Conservation (phyloP, 441 rosid species). For the Mallotus repandus region DNA sequence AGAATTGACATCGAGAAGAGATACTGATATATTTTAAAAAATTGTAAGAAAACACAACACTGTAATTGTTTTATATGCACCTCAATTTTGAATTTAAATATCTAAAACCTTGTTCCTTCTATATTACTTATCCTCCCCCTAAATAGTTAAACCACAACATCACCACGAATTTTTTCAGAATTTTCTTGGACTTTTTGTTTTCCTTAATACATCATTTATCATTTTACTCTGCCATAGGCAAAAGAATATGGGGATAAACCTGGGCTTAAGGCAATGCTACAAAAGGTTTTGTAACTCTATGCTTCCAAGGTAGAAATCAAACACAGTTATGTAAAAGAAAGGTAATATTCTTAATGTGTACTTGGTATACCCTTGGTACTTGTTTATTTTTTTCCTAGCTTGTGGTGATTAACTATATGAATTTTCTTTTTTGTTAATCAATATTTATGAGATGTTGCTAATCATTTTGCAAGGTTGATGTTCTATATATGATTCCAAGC, state of each 20-base stretch:
- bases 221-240: conserved; percentile 45
- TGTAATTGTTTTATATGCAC: too few species aligned
- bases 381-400: too few species aligned
- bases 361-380: background rate
- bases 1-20: background rate
- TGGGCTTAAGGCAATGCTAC: conserved; percentile 88
- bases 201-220: background rate
- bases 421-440: background rate
- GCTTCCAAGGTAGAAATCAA: conserved; percentile 50
- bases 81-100: too few species aligned
- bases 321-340: conserved; percentile 86
- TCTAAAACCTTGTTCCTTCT: background rate
- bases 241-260: conserved; percentile 88
- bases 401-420: background rate
- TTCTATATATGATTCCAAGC: too few species aligned
- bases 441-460: too few species aligned
- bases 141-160: background rate
- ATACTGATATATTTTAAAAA: background rate
- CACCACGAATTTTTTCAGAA: background rate
- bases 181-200: background rate
- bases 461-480: too few species aligned
- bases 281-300: conserved; percentile 84
- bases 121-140: background rate
- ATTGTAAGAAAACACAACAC: too few species aligned
- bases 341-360: conserved; percentile 38